Base-by-base conservation (phyloP, 768 basidiomycete genomes). In the Boletus rubroflammeus region DNA sequence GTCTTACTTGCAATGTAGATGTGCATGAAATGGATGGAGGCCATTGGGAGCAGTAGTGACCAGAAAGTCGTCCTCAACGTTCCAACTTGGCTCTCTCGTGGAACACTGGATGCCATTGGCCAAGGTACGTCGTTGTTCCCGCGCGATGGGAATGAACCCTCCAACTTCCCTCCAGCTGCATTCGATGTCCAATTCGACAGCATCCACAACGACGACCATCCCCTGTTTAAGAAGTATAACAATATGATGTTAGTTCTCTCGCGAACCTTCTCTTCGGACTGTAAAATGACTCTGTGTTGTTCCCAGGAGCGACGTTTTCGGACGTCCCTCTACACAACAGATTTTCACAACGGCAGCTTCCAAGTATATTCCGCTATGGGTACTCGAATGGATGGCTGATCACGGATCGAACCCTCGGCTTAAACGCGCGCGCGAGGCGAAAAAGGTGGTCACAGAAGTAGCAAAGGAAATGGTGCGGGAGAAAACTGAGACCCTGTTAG, bases 41-140 rank as follows among this genome's bases (percentile, higher is more conserved):
- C 51, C 11, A 57, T 69, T 28, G 35, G 2, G 3, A 50, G 39
- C 9, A 55, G 47, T 13, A 10, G 17, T 0, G 53, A 53, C 7
- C 56, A 54, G 23, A 55, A 57, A 28, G 63, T 21, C 14, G 58
- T 63, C 8, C 17, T 73, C 3, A 49, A 74, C 48, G 34, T 73
- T 5, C 40, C 60, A 35, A 0, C 34, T 8, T 72, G 70, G 73
- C 47, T 73, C 6, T 76, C 78, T 26, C 75, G 76, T 5, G 76
- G 76, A 3, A 75, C 78, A 7, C 57, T 82, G 50, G 81, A 81
- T 66, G 75, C 78, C 14, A 77, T 82, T 50, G 81, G 78, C 8
- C 70, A 75, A 64, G 78, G 80, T 78, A 64, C 8, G 50, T 34
- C 28, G 26, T 1, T 15, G 3, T 17, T 28, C 19, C 36, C 17